Evolutionary conservation across 225 moss, liverwort and hornwort species (phyloP).

Genomic region (Antitrichia curtipendula): DNA sequence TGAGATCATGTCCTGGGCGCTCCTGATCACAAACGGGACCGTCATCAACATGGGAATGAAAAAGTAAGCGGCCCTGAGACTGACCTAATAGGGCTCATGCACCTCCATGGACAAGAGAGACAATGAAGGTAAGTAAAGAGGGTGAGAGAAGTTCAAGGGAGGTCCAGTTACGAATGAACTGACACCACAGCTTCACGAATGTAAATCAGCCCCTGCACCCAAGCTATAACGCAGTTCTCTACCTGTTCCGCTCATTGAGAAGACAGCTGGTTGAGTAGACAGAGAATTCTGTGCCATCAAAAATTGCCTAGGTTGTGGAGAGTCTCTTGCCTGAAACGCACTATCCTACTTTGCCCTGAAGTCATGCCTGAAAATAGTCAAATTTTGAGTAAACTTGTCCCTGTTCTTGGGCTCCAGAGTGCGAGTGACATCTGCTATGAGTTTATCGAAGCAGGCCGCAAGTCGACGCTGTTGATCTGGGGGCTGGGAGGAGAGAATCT

Average conservation of each 20-base stretch:
- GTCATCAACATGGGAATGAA: conserved; percentile 1
- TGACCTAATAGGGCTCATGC: neutral
- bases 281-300: conserved; percentile 20
- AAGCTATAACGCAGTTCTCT: conserved; percentile 18
- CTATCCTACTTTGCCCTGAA: conserved; percentile 47
- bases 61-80: neutral
- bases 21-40: neutral
- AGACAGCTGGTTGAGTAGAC: neutral
- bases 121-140: neutral
- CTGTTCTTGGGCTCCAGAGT: conserved; percentile 59
- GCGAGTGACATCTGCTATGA: conserved; percentile 47
- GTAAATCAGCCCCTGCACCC: conserved; percentile 13
- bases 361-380: conserved; percentile 56
- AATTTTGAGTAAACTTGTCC: conserved; percentile 59
- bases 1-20: neutral
- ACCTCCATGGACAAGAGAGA: neutral
- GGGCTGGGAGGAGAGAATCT: conserved; percentile 48
- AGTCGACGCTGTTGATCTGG: conserved; percentile 48
- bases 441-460: conserved; percentile 49
- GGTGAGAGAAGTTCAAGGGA: conserved; percentile 5
- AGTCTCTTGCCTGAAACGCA: conserved; percentile 13
- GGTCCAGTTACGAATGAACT: conserved; percentile 3
- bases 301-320: conserved; percentile 35
- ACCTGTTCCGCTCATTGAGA: conserved; percentile 18
- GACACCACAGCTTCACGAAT: conserved; percentile 13